Percentiles rank a stretch among this genome's conserved stretches.
Evolutionary conservation across 495 filamentous ascomycete genomes (phyloP).

Genomic region (Penicillium argentinense): DNA sequence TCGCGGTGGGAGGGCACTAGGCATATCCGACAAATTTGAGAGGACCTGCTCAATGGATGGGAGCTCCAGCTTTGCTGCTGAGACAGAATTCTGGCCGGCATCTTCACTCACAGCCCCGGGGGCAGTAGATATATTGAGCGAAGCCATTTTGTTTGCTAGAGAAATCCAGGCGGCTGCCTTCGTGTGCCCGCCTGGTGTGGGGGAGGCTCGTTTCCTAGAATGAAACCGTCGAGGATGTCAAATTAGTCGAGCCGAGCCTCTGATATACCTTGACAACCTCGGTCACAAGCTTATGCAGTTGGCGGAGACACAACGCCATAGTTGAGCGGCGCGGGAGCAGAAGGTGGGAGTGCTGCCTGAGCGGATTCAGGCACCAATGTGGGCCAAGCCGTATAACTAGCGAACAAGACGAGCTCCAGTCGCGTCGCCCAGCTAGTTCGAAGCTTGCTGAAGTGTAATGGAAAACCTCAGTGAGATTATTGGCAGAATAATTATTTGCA

Average conservation of each 20-base stretch:
- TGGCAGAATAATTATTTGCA: too few species aligned
- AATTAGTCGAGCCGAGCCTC: too few species aligned
- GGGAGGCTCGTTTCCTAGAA: neutral
- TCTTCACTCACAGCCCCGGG: constrained; percentile 4
- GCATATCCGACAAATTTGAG: constrained; percentile 19
- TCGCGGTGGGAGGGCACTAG: constrained; percentile 16
- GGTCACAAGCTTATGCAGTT: too few species aligned
- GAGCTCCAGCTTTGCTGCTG: constrained; percentile 16
- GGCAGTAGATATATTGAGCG: constrained; percentile 17
- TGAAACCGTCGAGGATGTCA: too few species aligned
- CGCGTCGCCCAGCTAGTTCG: too few species aligned
- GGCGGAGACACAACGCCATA: neutral
- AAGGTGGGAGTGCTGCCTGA: constrained; percentile 22
- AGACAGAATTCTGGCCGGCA: constrained; percentile 4
- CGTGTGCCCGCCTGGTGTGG: neutral
- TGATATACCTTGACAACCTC: too few species aligned
- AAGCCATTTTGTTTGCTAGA: constrained; percentile 12
- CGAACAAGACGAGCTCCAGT: too few species aligned
- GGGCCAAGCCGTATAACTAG: too few species aligned
- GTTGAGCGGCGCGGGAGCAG: neutral
- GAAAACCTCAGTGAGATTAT: too few species aligned
- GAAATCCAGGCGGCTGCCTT: constrained; percentile 3
- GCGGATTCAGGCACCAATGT: constrained; percentile 21
- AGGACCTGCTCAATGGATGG: constrained; percentile 28
- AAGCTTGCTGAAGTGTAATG: too few species aligned